These are phyloP conservation scores for Artomyces pyxidatus DNA, from an alignment of 768 basidiomycete species.

Conservation along the genomic window DNA sequence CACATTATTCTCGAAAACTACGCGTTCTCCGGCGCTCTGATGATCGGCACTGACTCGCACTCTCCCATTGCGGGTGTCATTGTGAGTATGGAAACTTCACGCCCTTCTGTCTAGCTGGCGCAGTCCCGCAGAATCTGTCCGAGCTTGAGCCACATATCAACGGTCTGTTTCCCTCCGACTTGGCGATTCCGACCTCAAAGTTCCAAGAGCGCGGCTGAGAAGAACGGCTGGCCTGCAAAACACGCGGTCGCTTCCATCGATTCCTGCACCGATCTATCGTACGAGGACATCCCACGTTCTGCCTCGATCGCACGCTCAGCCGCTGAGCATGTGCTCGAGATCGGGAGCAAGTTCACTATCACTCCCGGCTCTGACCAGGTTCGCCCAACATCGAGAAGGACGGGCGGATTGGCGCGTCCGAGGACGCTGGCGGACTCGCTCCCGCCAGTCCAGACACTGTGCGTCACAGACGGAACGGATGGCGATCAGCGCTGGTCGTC, in stretches of 20 bases:
- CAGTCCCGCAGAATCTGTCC: conserved; percentile 68
- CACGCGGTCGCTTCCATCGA: conserved; percentile 97
- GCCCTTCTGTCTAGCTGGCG: background rate
- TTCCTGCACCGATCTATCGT: conserved; percentile 99
- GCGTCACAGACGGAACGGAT: too few relatives aligned
- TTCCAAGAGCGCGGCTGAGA: conserved; percentile 85
- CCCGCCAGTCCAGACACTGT: too few relatives aligned
- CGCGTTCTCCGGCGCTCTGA: conserved; percentile 96
- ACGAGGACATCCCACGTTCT: conserved; percentile 99
- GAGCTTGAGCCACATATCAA: conserved; percentile 99
- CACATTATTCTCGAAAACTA: conserved; percentile 99
- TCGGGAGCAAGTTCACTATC: conserved; percentile 94
- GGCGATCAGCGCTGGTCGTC: too few relatives aligned
- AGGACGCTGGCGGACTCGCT: conserved; percentile 83
- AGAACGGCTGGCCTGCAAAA: conserved; percentile 95
- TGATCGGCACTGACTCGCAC: conserved; percentile 99
- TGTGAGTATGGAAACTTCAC: conserved; percentile 6
- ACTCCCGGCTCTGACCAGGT: conserved; percentile 98
- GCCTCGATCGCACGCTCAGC: conserved; percentile 92
- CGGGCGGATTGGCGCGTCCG: conserved; percentile 84
- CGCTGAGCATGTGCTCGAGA: conserved; percentile 71
- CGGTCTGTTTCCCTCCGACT: conserved; percentile 99
- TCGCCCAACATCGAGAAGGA: conserved; percentile 97
- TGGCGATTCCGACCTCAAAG: conserved; percentile 96
- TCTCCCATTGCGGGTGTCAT: conserved; percentile 84